phyloP scores from a whole-genome alignment of 1,139 yeast genomes.

The Saccharomyces hybrid region DNA sequence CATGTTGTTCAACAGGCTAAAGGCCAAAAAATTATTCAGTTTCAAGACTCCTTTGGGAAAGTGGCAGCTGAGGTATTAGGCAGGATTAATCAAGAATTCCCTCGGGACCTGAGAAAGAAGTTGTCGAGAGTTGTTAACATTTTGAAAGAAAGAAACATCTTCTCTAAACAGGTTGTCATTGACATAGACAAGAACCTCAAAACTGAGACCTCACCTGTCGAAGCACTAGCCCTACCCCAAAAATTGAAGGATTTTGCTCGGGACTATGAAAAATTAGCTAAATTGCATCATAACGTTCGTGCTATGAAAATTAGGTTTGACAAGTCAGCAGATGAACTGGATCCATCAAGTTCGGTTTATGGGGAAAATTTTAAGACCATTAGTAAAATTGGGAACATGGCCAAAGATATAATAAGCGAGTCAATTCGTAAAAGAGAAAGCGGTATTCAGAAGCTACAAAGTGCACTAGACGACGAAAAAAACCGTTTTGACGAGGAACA shows the following conservation, averaged over 20 bases:
- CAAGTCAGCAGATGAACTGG: conserved; percentile 24
- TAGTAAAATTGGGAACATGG: conserved; percentile 21
- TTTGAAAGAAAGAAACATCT: conserved; percentile 68
- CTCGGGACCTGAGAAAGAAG: conserved; percentile 41
- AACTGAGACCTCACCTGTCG: conserved; percentile 4
- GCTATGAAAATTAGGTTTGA: conserved; percentile 27
- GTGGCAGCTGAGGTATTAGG: conserved; percentile 37
- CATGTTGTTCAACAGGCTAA: conserved; percentile 81
- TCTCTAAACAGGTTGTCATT: conserved; percentile 39
- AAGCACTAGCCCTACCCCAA: conserved; percentile 11
- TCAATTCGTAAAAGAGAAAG: conserved; percentile 17
- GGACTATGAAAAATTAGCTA: conserved; percentile 14
- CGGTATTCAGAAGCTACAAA: conserved; percentile 13
- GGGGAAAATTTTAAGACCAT: conserved; percentile 27
- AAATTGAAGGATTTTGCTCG: conserved; percentile 14
- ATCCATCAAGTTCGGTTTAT: conserved; percentile 26
- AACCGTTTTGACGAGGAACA: conserved; percentile 19
- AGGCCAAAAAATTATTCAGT: conserved; percentile 56
- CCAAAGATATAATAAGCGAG: conserved; percentile 20
- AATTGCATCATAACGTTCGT: conserved; percentile 16
- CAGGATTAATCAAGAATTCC: conserved; percentile 21
- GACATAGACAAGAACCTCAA: conserved; percentile 30
- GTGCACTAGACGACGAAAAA: conserved; percentile 18
- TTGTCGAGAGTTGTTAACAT: conserved; percentile 63
- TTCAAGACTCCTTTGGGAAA: conserved; percentile 50